These are phyloP conservation scores for Penstemon barbatus DNA, from an alignment of 257 asterid genomes.

Conservation along the genomic window DNA sequence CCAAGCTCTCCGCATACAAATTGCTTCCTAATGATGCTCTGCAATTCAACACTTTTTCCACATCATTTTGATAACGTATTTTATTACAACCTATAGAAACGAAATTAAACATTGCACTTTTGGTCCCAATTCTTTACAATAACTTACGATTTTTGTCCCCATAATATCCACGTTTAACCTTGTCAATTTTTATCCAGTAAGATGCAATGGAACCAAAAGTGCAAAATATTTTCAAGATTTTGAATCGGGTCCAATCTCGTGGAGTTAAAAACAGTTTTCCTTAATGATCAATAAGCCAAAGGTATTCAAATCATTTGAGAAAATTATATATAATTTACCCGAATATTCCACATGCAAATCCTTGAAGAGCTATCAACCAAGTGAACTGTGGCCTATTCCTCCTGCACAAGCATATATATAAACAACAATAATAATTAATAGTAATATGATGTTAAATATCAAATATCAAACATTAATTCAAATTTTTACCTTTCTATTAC, in stretches of 20 bases:
- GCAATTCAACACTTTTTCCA: slow-evolving; percentile 13
- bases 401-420: slow-evolving; percentile 31
- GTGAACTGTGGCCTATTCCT: slow-evolving; percentile 51
- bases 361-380: slow-evolving; percentile 47
- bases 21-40: slow-evolving; percentile 57
- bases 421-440: too few relatives aligned
- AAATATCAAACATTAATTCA: too few relatives aligned
- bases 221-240: not conserved
- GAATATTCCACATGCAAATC: slow-evolving; percentile 42
- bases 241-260: too few relatives aligned
- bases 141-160: too few relatives aligned
- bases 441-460: too few relatives aligned
- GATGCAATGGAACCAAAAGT: not conserved
- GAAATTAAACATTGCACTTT: too few relatives aligned
- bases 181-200: not conserved
- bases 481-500: slow-evolving; percentile 31
- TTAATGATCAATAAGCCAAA: not conserved
- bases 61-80: not conserved
- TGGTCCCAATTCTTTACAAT: too few relatives aligned
- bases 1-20: slow-evolving; percentile 46
- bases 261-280: not conserved
- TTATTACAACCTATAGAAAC: not conserved
- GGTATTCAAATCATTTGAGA: not conserved
- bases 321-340: slow-evolving; percentile 37
- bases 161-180: too few relatives aligned